Conservation (phyloP, 495 filamentous ascomycete species). For the Bombardia bombarda region DNA sequence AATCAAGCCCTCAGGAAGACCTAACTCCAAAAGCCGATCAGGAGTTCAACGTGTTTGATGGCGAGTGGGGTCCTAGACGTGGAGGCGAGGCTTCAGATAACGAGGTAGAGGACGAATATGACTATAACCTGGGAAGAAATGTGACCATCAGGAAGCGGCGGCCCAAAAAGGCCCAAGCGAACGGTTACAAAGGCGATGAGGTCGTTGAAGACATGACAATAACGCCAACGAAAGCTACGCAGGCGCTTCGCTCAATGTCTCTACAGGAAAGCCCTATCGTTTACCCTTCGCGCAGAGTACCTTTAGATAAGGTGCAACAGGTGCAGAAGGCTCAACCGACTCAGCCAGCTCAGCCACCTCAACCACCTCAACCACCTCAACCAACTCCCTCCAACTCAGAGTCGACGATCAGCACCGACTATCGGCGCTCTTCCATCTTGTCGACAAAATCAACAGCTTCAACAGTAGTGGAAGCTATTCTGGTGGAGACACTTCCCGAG, state of each 20-base stretch:
- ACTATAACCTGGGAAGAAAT: conserved; percentile 48
- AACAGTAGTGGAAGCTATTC: conserved; percentile 61
- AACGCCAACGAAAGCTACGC: conserved; percentile 42
- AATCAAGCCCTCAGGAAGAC: conserved; percentile 25
- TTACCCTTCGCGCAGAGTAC: conserved; percentile 30
- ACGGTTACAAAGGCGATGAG: conserved; percentile 25
- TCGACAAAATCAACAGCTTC: conserved; percentile 55
- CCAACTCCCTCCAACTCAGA: conserved; percentile 28
- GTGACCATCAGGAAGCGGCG: conserved; percentile 46
- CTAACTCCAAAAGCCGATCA: conserved; percentile 28
- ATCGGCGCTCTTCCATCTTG: conserved; percentile 50
- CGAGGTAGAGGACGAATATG: conserved; percentile 46
- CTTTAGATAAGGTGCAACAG: conserved; percentile 19
- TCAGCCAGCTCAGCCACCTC: too few relatives aligned
- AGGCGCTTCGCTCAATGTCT: conserved; percentile 36
- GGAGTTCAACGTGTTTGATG: conserved; percentile 40
- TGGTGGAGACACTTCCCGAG: conserved; percentile 53
- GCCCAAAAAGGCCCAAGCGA: conserved; percentile 21
- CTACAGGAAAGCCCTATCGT: conserved; percentile 38
- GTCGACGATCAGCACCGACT: conserved; percentile 37
- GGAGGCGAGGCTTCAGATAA: conserved; percentile 14
- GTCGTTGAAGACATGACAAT: conserved; percentile 41
- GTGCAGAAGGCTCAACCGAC: too few relatives aligned
- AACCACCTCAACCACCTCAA: too few relatives aligned
- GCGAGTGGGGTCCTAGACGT: conserved; percentile 37